Evolutionary conservation across 768 basidiomycete species (phyloP), one percentile per base, ranked within the genome.

Genomic region (Rhodotorula sphaerocarpa): DNA sequence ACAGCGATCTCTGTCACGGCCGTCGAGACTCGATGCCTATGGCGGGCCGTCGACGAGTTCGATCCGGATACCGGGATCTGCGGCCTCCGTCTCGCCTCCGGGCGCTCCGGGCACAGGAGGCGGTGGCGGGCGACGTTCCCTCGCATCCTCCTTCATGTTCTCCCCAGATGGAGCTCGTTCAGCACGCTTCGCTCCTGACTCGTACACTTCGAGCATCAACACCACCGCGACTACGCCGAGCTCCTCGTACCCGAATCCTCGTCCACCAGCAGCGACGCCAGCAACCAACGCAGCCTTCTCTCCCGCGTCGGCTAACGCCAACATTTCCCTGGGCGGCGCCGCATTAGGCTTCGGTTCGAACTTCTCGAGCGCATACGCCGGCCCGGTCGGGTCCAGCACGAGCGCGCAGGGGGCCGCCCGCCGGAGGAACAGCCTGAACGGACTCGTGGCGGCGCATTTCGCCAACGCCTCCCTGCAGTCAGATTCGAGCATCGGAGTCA

Each of bases 41-140:
- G 27, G 46, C 27, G 10, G 10, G 2, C 41, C 31, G 6, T 33
- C 25, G 14, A 45, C 50, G 2, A 54, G 54, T 23, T 65, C 63
- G 28, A 65, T 65, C 39, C 63, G 63, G 6, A 65, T 65, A n/a
- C 63, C 63, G 1, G 63, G 63, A 33, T 54, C 58, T 27, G 63
- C 54, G 10, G 11, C 48, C 10, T 59, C 58, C 12, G 55, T 65
- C 16, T 65, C 63, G 5, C 63, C 63, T 0, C 63, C 63, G 1
- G 48, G 57, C 39, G 61, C 6, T 39, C 10, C 10, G 16, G 36
- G 36, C 9, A 39, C 36, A 9, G 36, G 36, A 10, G 36, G 23
- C 50, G 50, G 33, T 23, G 50, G 30, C 3, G 50, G 31, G 12
- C 50, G 50, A 14, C 55, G 43, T 12, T 52, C 63, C 23, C 36